Evolutionary conservation across 176 grass and related monocot species (phyloP).

Genomic region (Hyparrhenia diplandra): DNA sequence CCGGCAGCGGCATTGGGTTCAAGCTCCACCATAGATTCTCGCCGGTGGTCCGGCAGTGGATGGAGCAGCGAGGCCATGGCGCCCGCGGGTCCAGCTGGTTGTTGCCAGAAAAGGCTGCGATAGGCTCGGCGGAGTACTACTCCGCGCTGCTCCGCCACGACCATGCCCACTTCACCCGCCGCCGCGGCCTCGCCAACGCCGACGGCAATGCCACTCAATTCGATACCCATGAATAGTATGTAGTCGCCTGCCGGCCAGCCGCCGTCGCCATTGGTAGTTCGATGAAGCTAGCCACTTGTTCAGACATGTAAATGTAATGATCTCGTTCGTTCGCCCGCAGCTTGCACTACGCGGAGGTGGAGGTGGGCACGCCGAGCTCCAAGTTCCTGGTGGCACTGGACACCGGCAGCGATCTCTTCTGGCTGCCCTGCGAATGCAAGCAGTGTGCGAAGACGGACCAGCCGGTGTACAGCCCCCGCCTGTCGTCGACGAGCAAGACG

Average conservation of each 20-base stretch:
- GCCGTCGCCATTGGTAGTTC: background rate
- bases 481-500: constrained; percentile 70
- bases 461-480: constrained; percentile 45
- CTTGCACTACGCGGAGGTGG: constrained; percentile 75
- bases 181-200: constrained; percentile 41
- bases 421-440: constrained; percentile 89
- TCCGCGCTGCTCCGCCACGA: constrained; percentile 54
- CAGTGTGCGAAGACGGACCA: constrained; percentile 33
- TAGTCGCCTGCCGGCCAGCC: background rate
- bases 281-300: background rate
- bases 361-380: constrained; percentile 69
- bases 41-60: constrained; percentile 52
- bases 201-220: constrained; percentile 45
- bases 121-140: constrained; percentile 65
- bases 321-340: constrained; percentile 9
- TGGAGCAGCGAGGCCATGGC: constrained; percentile 33
- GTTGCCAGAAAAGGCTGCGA: background rate
- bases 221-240: background rate
- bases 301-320: background rate
- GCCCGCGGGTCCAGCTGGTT: background rate
- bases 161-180: constrained; percentile 36
- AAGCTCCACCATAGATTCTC: constrained; percentile 80
- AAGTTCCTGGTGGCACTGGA: constrained; percentile 88
- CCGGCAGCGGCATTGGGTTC: constrained; percentile 36
- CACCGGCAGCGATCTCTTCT: constrained; percentile 91